These are phyloP conservation scores for Solanum virginianum DNA, from an alignment of 257 asterid species.

Conservation along the genomic window DNA sequence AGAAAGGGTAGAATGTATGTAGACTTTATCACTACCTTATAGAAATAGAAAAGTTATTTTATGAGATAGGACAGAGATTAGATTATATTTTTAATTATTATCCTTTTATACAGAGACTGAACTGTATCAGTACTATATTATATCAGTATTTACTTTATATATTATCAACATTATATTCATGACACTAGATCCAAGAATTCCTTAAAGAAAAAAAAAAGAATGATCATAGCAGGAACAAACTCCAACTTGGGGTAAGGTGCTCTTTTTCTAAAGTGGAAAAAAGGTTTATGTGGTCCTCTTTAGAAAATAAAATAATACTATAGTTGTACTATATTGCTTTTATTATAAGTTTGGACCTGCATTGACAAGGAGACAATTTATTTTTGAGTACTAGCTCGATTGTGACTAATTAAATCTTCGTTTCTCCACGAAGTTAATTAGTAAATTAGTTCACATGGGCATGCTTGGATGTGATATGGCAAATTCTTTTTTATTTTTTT, in stretches of 20 bases:
- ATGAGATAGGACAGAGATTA: background rate
- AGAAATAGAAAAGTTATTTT: too few relatives aligned
- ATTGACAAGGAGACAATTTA: background rate
- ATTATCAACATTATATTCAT: background rate
- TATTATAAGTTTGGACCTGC: background rate
- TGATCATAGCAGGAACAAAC: background rate
- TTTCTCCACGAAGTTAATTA: background rate
- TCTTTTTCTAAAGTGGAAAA: background rate
- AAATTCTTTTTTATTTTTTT: background rate
- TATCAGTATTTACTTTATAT: background rate
- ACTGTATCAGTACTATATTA: background rate
- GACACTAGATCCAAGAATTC: constrained; percentile 12
- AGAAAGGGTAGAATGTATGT: too few relatives aligned
- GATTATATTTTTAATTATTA: background rate
- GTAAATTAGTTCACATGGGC: background rate
- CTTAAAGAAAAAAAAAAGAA: background rate
- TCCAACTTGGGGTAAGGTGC: constrained; percentile 2
- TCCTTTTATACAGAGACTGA: too few relatives aligned
- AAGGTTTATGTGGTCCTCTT: background rate
- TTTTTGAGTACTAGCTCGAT: background rate
- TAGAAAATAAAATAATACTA: background rate
- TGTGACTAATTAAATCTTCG: too few relatives aligned
- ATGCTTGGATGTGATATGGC: background rate
- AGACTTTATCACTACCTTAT: too few relatives aligned
- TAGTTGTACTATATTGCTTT: background rate